Evolutionary conservation across 2,329 filamentous ascomycete genomes (phyloP), one percentile per base, ranked within the genome.

Genomic region (Venturia oleaginea): DNA sequence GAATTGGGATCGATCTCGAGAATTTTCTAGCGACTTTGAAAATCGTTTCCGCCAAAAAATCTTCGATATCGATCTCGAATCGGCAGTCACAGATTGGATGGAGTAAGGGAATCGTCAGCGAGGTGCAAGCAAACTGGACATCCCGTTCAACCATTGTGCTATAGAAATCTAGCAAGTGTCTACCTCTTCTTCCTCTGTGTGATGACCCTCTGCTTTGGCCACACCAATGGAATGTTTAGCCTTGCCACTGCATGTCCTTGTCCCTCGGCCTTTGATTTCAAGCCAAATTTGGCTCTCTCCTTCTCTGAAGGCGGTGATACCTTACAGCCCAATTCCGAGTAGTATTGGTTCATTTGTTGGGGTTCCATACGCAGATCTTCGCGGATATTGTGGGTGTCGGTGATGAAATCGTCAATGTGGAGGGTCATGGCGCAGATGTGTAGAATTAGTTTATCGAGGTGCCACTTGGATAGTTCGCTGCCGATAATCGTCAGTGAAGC

Each of bases 181-280:
- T 57, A 63, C 46, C 62, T 63, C 51, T 48, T 57, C 62, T 38
- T 57, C 15, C 62, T 37, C 22, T 38, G 30, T 3, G 17, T 30
- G 8, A 32, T 51, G 6, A 48, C 59, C n/a, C 63, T 46, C 70
- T 78, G 73, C 78, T 88, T 92, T 1, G 93, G 94, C 73, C 97
- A 97, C 66, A 87, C 83, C 59, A 97, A 78, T 3, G 94, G 94
- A 67, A 97, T 75, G 69, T 83, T 84, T 70, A 97, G 78, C 69
- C 86, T 86, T 15, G 89, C 92, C 61, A 92, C 77, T 66, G 76
- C 82, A 67, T 86, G 85, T 64, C 84, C 84, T 24, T 76, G 74
- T 4, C 81, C 83, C 70, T 85, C 81, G 1, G 84, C 83, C 72
- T 86, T 86, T 38, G 82, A 83, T 68, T 86, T 84, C 68, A 86